phyloP scores from a whole-genome alignment of 2,329 filamentous ascomycete genomes.

The Fusarium mundagurra region DNA sequence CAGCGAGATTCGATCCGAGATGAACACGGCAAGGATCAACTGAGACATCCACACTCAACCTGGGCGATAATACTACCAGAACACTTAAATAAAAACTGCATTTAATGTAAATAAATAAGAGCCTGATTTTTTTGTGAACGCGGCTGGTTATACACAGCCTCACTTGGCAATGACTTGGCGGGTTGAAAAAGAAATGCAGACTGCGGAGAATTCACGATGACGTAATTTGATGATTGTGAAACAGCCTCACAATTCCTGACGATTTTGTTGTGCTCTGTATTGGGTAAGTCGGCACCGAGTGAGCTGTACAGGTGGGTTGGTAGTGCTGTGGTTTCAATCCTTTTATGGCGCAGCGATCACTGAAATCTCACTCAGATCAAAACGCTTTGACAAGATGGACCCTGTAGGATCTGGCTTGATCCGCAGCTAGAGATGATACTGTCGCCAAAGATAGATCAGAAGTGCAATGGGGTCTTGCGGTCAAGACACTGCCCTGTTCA shows the following conservation, averaged over 20 bases:
- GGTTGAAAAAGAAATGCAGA: neutral
- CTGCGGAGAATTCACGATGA: neutral
- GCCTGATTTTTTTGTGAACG: neutral
- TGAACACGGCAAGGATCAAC: constrained; percentile 28
- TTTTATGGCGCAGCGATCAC: neutral
- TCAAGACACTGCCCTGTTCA: neutral
- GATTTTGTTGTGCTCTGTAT: neutral
- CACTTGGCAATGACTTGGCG: neutral
- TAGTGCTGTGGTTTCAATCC: neutral
- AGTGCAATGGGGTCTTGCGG: neutral
- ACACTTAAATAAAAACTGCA: neutral
- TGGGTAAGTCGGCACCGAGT: neutral
- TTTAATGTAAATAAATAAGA: neutral
- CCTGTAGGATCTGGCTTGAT: neutral
- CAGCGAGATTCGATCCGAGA: constrained; percentile 29
- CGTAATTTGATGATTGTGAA: neutral
- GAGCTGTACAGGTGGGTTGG: neutral
- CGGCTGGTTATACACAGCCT: neutral
- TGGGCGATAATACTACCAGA: neutral
- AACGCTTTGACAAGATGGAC: neutral
- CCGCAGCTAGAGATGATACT: constrained; percentile 6
- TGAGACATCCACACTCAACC: constrained; percentile 9
- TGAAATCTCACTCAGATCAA: neutral
- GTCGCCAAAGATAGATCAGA: neutral
- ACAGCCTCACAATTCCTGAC: neutral